Evolutionary conservation across 345 rosid genomes (phyloP), one percentile per base, ranked within the genome.

Genomic region (Aquilaria sinensis): DNA sequence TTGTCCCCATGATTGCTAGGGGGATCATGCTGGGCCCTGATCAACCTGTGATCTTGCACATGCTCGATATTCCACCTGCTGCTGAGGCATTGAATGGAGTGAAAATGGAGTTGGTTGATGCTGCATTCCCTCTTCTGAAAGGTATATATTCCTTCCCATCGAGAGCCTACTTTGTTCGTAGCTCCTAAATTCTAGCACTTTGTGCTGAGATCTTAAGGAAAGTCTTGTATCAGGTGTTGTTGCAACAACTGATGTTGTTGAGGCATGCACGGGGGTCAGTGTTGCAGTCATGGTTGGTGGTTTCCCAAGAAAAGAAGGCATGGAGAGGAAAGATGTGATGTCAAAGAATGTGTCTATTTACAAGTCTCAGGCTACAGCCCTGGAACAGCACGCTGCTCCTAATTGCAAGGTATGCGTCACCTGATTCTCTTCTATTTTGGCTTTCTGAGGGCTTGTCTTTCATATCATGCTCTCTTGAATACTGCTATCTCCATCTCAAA

Each of bases 311-410:
- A 94, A 94, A 65, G 99, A 94, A 80, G 99, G 99, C 43, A 94
- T 94, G 99, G 99, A 94, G 74, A 88, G 99, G 71, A 94, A 94
- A 75, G 99, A 94, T 81, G 99, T 94, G 33, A 94, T 94, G 99
- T 73, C 96, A 3, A 94, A 86, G 75, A 94, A 94, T 53, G 97
- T 94, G 47, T 94, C 99, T 8, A 94, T 94, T 37, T 90, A 94
- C 93, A 90, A 88, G 81, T 76, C 95, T 51, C 99, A 94, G 81
- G 99, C 99, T 72, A 80, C 97, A 64, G 97, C 97, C 43, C 76
- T 94, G 45, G 99, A 94, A 75, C 81, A 82, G 77, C 83, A 86
- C 58, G 97, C 99, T 0, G 96, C 95, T 77, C 81, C 95, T 0
- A 85, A 85, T 85, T 94, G 99, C 96, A 94, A 94, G 99, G 99